Conservation (phyloP, 2,329 filamentous ascomycete genomes). For the Simplicillium sp. region DNA sequence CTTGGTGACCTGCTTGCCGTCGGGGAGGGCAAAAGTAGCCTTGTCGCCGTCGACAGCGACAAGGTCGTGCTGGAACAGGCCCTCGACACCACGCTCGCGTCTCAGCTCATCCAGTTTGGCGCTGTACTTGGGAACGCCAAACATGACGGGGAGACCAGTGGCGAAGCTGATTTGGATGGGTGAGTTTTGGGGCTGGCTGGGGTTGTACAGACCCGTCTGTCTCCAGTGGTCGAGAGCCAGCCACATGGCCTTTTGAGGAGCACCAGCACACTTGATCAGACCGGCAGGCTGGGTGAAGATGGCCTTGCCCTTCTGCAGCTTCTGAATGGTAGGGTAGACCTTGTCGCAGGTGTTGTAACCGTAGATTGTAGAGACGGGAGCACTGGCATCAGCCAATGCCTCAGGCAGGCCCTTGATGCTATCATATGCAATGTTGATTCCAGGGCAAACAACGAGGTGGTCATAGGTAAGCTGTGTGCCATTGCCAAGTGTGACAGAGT, state of each 20-base stretch:
- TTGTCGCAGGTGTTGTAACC: slow-evolving; percentile 46
- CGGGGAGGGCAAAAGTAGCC: slow-evolving; percentile 37
- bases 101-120: slow-evolving; percentile 42
- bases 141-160: slow-evolving; percentile 46
- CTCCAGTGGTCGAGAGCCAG: slow-evolving; percentile 52
- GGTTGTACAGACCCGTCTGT: slow-evolving; percentile 38
- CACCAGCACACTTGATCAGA: slow-evolving; percentile 51
- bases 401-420: slow-evolving; percentile 47
- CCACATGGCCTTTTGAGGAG: slow-evolving; percentile 55
- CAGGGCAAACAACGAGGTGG: slow-evolving; percentile 54
- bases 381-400: slow-evolving; percentile 36
- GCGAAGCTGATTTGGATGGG: slow-evolving; percentile 44
- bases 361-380: slow-evolving; percentile 47
- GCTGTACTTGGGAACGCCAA: slow-evolving; percentile 51
- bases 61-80: slow-evolving; percentile 48
- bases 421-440: slow-evolving; percentile 40
- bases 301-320: slow-evolving; percentile 37
- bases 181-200: slow-evolving; percentile 25
- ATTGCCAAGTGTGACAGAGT: slow-evolving; percentile 42
- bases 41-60: slow-evolving; percentile 41
- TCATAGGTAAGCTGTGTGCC: slow-evolving; percentile 52
- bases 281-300: slow-evolving; percentile 52
- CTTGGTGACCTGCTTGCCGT: slow-evolving; percentile 31
- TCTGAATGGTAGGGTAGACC: slow-evolving; percentile 36
- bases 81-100: slow-evolving; percentile 44